Conservation (phyloP, 2,329 filamentous ascomycete species). For the Fusarium phyllophilum region DNA sequence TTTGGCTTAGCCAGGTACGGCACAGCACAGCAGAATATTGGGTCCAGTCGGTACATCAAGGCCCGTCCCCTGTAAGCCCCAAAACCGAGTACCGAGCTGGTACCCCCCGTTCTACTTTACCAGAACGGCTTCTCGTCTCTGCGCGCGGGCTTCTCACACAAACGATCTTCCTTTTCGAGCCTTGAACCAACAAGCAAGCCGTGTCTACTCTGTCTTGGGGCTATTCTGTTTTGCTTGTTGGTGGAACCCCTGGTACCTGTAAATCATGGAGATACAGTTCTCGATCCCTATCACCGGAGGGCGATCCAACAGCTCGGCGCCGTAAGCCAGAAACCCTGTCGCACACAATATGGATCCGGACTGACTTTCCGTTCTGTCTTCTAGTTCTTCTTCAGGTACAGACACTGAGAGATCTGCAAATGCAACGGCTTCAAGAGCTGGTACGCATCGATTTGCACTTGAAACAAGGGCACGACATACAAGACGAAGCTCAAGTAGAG, state of each 20-base stretch:
- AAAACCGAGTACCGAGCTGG: conserved; percentile 26
- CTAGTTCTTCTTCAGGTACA: conserved; percentile 32
- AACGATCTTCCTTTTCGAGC: conserved; percentile 7
- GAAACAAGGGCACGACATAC: conserved; percentile 52
- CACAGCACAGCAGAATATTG: not conserved
- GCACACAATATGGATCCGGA: conserved; percentile 4
- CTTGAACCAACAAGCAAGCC: conserved; percentile 1
- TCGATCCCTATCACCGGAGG: conserved; percentile 44
- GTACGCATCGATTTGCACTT: conserved; percentile 52
- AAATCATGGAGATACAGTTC: conserved; percentile 53
- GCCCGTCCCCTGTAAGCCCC: conserved; percentile 7
- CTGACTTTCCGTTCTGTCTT: not conserved
- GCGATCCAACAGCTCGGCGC: conserved; percentile 31
- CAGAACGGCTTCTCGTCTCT: conserved; percentile 27
- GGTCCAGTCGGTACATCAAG: not conserved
- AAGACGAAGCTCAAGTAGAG: conserved; percentile 51
- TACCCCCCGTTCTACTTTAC: conserved; percentile 15
- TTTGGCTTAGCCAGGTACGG: conserved; percentile 17
- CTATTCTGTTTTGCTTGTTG: not conserved
- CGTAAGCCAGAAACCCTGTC: conserved; percentile 40
- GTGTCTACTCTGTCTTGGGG: not conserved
- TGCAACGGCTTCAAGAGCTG: conserved; percentile 36
- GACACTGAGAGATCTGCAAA: conserved; percentile 29
- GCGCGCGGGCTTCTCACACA: conserved; percentile 18
- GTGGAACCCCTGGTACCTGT: conserved; percentile 6